Base-by-base conservation (phyloP, 345 rosid species). In the Gossypium raimondii region DNA sequence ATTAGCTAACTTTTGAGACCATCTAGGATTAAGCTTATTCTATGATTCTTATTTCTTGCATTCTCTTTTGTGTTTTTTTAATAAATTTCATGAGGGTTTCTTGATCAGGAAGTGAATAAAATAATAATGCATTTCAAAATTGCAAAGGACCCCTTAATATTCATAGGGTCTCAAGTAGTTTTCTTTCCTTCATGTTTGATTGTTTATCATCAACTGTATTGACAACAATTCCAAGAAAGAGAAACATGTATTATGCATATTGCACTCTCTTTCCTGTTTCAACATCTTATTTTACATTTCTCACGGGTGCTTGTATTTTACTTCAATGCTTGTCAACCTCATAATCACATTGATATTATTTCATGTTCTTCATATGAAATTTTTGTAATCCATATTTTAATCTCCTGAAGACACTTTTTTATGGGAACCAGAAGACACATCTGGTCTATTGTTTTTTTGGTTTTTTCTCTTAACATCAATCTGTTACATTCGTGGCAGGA, bases 401-500 rank as follows among this genome's bases (percentile, higher is more conserved):
- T 48, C 41, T 48, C 58, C 14, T 52, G 22, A 68, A 67, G 29
- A 24, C 4, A 0, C 59, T 16, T 51, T 27, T 69, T 34, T 34
- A 34, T 34, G 41, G 7, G 9, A 62, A 20, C 47, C 67, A 44
- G 17, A 25, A 3, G 18, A 24, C 9, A 0, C 59, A 27, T 51
- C 17, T 69, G 22, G 14, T 72, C 38, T 41, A 72, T 51, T 7
- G 13, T 13, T 1, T 57, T 18, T 44, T 63, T 34, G 7, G 41
- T 34, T 34, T 10, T 24, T 52, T 69, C 16, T 51, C 58, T 53
- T 43, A 43, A 62, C 57, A 27, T 74, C 44, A 43, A 10, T 73
- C 11, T 48, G 12, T 41, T 55, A 7, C 50, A 20, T 65, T 60
- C 13, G 1, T 70, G 84, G 81, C 88, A 94, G 98, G 74, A 90